phyloP scores from a whole-genome alignment of 371 early-diverging fungal species.

The Actinomortierella ambigua region DNA sequence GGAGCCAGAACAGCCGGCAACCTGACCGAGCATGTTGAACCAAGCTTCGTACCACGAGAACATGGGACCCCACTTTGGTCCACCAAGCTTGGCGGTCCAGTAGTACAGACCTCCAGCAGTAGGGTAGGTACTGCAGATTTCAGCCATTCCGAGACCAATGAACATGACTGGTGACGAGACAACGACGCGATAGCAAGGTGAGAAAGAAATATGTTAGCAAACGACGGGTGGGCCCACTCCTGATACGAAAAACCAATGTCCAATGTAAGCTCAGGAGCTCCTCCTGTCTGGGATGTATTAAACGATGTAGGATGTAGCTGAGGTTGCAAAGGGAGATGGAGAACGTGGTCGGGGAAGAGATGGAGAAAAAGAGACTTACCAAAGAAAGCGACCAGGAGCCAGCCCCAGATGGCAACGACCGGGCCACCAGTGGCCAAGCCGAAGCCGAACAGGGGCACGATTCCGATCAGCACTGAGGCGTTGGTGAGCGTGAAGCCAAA shows the following conservation, averaged over 20 bases:
- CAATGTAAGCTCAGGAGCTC: too few species aligned
- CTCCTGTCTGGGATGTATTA: too few species aligned
- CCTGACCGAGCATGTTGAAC: slow-evolving; percentile 67
- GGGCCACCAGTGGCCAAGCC: slow-evolving; percentile 70
- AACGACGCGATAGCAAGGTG: too few species aligned
- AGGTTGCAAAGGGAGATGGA: too few species aligned
- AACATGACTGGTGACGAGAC: slow-evolving; percentile 54
- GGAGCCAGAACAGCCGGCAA: slow-evolving; percentile 40
- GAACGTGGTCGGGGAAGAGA: too few species aligned
- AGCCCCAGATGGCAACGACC: slow-evolving; percentile 71
- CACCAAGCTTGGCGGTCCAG: slow-evolving; percentile 58
- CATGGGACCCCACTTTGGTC: slow-evolving; percentile 57
- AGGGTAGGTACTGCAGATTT: slow-evolving; percentile 78
- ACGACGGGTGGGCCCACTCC: too few species aligned
- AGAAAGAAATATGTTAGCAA: too few species aligned
- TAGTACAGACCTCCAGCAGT: slow-evolving; percentile 74
- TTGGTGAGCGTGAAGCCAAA: slow-evolving; percentile 45
- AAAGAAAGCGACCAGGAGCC: slow-evolving; percentile 54
- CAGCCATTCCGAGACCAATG: slow-evolving; percentile 71
- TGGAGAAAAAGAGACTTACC: too few species aligned
- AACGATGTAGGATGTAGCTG: too few species aligned
- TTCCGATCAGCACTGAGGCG: slow-evolving; percentile 35
- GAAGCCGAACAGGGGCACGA: slow-evolving; percentile 57
- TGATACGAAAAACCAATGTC: too few species aligned
- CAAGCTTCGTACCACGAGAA: slow-evolving; percentile 69